Conservation (phyloP, 768 basidiomycete genomes). For the Boletus subparvulus region DNA sequence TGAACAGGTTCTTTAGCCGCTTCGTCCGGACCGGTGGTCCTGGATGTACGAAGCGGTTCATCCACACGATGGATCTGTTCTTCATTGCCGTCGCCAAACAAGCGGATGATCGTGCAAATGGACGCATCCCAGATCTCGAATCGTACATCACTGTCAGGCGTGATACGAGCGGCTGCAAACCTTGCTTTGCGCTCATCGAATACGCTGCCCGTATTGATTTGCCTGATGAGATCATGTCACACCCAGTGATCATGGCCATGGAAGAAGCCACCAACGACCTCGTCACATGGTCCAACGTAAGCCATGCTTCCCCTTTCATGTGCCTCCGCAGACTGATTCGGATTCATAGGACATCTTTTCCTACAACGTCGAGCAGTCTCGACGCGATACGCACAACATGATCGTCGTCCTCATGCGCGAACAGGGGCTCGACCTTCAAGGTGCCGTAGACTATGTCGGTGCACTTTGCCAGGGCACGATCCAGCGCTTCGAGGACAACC, state of each 20-base stretch:
- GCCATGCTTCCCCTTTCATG: not conserved
- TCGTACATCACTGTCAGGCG: constrained; percentile 54
- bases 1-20: constrained; percentile 38
- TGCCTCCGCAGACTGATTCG: not conserved
- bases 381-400: constrained; percentile 70
- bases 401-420: constrained; percentile 67
- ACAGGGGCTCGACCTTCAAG: constrained; percentile 55
- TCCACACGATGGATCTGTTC: constrained; percentile 42
- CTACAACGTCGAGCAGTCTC: constrained; percentile 72
- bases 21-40: constrained; percentile 39
- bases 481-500: constrained; percentile 49
- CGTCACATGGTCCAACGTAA: constrained; percentile 48
- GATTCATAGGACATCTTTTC: constrained; percentile 64
- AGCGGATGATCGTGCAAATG: constrained; percentile 41
- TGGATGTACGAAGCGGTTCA: constrained; percentile 41
- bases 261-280: constrained; percentile 51
- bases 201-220: constrained; percentile 53
- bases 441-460: constrained; percentile 64
- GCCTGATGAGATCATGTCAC: constrained; percentile 52
- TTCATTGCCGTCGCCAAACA: constrained; percentile 43
- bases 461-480: constrained; percentile 57
- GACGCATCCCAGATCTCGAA: constrained; percentile 45
- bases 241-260: constrained; percentile 48
- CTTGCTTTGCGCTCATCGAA: constrained; percentile 52
- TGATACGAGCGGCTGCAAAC: constrained; percentile 53